phyloP scores from a whole-genome alignment of 1,284 basidiomycete species.

The Austroboletus niveus region DNA sequence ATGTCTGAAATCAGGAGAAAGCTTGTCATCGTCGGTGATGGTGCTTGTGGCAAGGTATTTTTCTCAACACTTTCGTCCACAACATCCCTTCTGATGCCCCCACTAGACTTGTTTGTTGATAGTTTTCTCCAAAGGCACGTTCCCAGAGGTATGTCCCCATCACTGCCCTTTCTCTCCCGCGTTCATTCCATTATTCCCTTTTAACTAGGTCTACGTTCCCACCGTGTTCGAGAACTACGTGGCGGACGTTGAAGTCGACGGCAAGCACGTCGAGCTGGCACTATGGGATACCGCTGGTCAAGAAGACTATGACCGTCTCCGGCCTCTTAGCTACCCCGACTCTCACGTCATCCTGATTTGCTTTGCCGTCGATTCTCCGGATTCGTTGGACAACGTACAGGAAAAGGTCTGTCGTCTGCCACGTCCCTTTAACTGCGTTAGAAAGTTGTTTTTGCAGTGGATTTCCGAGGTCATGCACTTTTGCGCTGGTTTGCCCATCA shows the following conservation, averaged over 20 bases:
- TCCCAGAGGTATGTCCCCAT: conserved; percentile 71
- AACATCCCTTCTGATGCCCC: conserved; percentile 22
- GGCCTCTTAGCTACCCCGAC: conserved; percentile 89
- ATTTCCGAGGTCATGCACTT: conserved; percentile 94
- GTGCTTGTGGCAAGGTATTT: conserved; percentile 77
- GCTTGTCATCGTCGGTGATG: conserved; percentile 79
- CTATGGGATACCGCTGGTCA: conserved; percentile 78
- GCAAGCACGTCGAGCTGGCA: conserved; percentile 89
- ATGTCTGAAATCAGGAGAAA: conserved; percentile 77
- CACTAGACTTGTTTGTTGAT: conserved; percentile 76
- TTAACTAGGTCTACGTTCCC: conserved; percentile 79
- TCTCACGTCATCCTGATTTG: conserved; percentile 94
- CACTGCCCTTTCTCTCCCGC: not conserved
- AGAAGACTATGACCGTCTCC: conserved; percentile 64
- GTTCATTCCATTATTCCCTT: not conserved
- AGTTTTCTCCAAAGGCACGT: conserved; percentile 88
- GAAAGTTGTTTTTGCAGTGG: conserved; percentile 55
- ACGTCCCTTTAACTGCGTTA: conserved; percentile 1
- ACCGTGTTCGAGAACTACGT: conserved; percentile 94
- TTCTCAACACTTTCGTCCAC: conserved; percentile 1
- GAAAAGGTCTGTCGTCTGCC: conserved; percentile 70
- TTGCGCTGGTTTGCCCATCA: conserved; percentile 83
- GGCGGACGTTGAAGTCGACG: conserved; percentile 87
- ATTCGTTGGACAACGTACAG: conserved; percentile 92
- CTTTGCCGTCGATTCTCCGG: conserved; percentile 90